A percentile compares a stretch with the other conserved stretches of the same genome.
Conservation (phyloP, 192 early-diverging fungal species). For the Podila minutissima region DNA sequence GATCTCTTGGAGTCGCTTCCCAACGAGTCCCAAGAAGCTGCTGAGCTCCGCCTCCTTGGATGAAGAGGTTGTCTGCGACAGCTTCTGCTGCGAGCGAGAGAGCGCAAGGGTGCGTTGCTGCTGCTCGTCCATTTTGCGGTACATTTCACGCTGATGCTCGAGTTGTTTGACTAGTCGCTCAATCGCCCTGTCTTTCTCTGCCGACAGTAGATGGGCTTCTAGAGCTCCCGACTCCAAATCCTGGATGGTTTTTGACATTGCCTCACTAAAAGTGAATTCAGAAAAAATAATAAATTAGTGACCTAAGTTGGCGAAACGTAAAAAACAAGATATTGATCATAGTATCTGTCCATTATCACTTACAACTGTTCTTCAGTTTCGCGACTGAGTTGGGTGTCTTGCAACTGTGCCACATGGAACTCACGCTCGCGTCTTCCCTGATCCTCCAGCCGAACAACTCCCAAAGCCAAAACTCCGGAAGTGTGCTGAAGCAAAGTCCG, state of each 20-base stretch:
- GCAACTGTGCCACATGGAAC: conserved; percentile 17
- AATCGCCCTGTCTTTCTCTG: conserved; percentile 50
- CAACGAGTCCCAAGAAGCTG: conserved; percentile 9
- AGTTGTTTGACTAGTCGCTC: conserved; percentile 52
- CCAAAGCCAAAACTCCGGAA: conserved; percentile 59
- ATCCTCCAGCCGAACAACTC: conserved; percentile 58
- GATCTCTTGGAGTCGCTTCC: conserved; percentile 16
- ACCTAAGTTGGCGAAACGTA: neutral
- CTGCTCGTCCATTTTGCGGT: conserved; percentile 37
- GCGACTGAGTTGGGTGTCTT: conserved; percentile 9
- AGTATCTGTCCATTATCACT: neutral
- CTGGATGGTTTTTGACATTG: conserved; percentile 27
- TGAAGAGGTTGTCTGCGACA: neutral
- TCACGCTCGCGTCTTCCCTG: conserved; percentile 37
- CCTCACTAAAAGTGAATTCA: conserved; percentile 6
- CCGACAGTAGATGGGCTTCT: conserved; percentile 31
- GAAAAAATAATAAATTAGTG: neutral
- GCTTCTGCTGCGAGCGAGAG: conserved; percentile 25
- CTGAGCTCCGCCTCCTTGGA: conserved; percentile 16
- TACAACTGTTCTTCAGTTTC: conserved; percentile 33
- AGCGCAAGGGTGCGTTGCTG: conserved; percentile 31
- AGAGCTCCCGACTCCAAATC: conserved; percentile 24
- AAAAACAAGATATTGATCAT: neutral
- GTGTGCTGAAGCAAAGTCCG: conserved; percentile 62
- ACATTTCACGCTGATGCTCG: conserved; percentile 32